These are phyloP conservation scores for Tubosaeta sp. DNA, from an alignment of 768 basidiomycete species.

Conservation along the genomic window DNA sequence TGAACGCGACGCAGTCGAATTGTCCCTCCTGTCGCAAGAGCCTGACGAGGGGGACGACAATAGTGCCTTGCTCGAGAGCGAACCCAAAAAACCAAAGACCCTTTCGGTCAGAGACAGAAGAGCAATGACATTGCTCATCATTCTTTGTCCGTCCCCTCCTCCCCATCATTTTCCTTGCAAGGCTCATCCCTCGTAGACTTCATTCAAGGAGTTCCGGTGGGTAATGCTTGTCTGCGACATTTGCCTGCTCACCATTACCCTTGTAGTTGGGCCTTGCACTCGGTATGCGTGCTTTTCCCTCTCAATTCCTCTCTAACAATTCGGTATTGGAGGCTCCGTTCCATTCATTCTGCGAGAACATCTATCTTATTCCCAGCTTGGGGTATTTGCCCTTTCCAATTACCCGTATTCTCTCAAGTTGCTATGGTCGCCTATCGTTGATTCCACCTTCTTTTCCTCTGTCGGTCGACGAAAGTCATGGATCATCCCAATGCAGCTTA, in stretches of 20 bases:
- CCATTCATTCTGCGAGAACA: constrained; percentile 95
- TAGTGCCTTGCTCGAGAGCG: constrained; percentile 30
- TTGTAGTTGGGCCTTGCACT: constrained; percentile 81
- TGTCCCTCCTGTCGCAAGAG: constrained; percentile 52
- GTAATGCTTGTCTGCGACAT: constrained; percentile 27
- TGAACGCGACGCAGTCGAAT: constrained; percentile 53
- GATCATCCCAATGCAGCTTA: constrained; percentile 96
- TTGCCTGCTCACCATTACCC: constrained; percentile 4
- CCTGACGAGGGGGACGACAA: constrained; percentile 47
- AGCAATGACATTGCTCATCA: constrained; percentile 78
- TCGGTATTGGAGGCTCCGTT: constrained; percentile 65
- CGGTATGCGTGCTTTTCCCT: constrained; percentile 39
- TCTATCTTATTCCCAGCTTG: constrained; percentile 95
- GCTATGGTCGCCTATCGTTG: constrained; percentile 96
- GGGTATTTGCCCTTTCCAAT: constrained; percentile 85
- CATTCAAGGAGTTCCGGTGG: constrained; percentile 86
- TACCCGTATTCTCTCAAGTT: constrained; percentile 97
- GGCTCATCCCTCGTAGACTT: constrained; percentile 45
- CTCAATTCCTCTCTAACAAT: constrained; percentile 3
- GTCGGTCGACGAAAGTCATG: constrained; percentile 96
- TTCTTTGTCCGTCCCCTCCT: constrained; percentile 66
- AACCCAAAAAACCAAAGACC: constrained; percentile 38
- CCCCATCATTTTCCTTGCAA: constrained; percentile 7
- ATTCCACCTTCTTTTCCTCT: constrained; percentile 77
- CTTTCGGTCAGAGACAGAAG: constrained; percentile 75